Percentiles rank a stretch among this genome's conserved stretches.
Conservation (phyloP, 2,329 filamentous ascomycete genomes). For the Apiospora rasikravindrae region DNA sequence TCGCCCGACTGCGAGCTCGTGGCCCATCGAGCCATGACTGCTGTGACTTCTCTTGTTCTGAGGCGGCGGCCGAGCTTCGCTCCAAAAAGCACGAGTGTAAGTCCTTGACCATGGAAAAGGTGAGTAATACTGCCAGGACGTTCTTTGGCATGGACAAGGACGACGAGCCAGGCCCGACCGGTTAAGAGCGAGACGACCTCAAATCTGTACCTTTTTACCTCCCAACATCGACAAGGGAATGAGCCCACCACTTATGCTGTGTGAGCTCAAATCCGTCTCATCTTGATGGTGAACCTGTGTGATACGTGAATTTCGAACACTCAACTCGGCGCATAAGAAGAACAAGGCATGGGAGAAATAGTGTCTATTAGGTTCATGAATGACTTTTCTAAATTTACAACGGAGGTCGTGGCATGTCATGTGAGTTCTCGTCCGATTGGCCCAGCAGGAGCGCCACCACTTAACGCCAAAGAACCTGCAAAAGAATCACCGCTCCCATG, state of each 20-base stretch:
- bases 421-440: slow-evolving; percentile 6
- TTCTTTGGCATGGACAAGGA: neutral
- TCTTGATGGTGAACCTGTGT: neutral
- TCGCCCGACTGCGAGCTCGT: too few relatives aligned
- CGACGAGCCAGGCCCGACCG: neutral
- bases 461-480: slow-evolving; percentile 5
- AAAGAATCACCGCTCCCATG: neutral
- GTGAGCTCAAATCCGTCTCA: neutral
- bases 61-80: too few relatives aligned
- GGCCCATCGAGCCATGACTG: too few relatives aligned
- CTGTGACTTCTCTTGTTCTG: too few relatives aligned
- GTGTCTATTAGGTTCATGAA: slow-evolving; percentile 19
- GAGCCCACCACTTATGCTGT: neutral
- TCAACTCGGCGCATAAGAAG: neutral
- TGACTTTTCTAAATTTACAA: slow-evolving; percentile 19
- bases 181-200: neutral
- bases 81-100: too few relatives aligned
- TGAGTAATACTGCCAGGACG: too few relatives aligned
- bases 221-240: neutral
- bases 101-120: too few relatives aligned
- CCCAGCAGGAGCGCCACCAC: slow-evolving; percentile 11
- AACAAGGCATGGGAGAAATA: neutral
- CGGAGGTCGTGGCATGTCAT: slow-evolving; percentile 19
- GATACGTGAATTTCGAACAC: neutral
- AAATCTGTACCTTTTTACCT: neutral